These are phyloP conservation scores for Cladophialophora yegresii DNA, from an alignment of 2,329 filamentous ascomycete genomes.

Conservation along the genomic window DNA sequence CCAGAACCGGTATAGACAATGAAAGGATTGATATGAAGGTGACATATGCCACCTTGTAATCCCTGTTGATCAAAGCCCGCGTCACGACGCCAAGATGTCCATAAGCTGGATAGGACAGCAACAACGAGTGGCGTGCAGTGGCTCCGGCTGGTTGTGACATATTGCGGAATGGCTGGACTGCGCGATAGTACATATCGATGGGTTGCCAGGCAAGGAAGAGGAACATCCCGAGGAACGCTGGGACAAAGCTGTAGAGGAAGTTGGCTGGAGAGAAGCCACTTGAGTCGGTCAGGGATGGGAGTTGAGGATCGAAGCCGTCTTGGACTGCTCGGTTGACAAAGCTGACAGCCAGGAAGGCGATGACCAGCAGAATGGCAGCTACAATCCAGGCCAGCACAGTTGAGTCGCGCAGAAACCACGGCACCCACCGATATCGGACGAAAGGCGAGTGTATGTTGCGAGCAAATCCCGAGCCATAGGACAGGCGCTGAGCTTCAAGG, in stretches of 20 bases:
- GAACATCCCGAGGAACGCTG: slow-evolving; percentile 59
- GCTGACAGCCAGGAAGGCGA: slow-evolving; percentile 74
- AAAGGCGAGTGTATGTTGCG: slow-evolving; percentile 55
- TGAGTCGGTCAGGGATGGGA: slow-evolving; percentile 61
- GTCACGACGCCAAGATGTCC: slow-evolving; percentile 57
- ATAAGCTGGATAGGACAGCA: slow-evolving; percentile 59
- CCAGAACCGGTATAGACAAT: slow-evolving; percentile 58
- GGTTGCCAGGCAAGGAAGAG: slow-evolving; percentile 62
- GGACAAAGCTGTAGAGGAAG: slow-evolving; percentile 76
- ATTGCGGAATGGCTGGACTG: slow-evolving; percentile 60
- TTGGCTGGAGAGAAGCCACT: slow-evolving; percentile 80
- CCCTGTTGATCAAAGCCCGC: slow-evolving; percentile 55
- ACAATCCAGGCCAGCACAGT: slow-evolving; percentile 67
- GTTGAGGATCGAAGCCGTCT: slow-evolving; percentile 69
- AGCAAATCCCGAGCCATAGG: slow-evolving; percentile 50
- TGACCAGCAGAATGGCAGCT: slow-evolving; percentile 61
- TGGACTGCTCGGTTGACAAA: slow-evolving; percentile 70
- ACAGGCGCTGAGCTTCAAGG: slow-evolving; percentile 42
- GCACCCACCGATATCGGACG: slow-evolving; percentile 68
- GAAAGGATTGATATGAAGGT: slow-evolving; percentile 57
- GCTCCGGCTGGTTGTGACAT: slow-evolving; percentile 56
- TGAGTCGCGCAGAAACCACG: slow-evolving; percentile 71
- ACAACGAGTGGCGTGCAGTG: slow-evolving; percentile 57
- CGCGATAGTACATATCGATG: slow-evolving; percentile 62
- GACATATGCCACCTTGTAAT: slow-evolving; percentile 60